Base-by-base conservation (phyloP, 2,329 filamentous ascomycete species). In the Paracamarosporium sp. region DNA sequence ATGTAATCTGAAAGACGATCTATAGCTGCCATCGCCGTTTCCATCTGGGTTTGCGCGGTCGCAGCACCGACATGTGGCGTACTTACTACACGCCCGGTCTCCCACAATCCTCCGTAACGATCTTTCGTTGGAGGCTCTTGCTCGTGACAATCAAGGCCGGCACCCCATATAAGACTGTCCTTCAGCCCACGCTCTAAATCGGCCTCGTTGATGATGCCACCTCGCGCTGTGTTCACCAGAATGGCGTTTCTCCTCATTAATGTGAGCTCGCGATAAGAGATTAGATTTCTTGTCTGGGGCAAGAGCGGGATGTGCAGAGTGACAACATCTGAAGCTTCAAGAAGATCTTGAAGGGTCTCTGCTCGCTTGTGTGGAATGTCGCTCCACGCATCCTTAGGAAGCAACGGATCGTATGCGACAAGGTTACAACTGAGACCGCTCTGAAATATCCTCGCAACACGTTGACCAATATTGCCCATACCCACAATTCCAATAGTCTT, bases 51-150 rank as follows among this genome's bases (percentile, higher is more conserved):
- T 52, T 75, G 67, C 4, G 62, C 64, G 1, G 81, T 83, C 0
- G 80, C 76, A 1, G 80, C 81, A 7, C 81, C 82, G 43, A 83
- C 59, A 70, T 85, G 83, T n/a, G 82, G 82, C 31, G 77, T 82
- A 22, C 82, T 69, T 1, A 83, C 74, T 51, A 86, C 64, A 54
- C 82, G 81, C 2, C 81, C 79, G 24, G 77, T 75, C 35, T 72
- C 68, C 15, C 70, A 73, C 8, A 79, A 74, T 7, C 80, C 60
- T 47, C 81, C 66, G 9, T 79, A 78, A 7, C 71, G 76, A 38
- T 64, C 67, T 31, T 71, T 74, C 0, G 74, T 78, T 8, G 76
- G 79, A 17, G 82, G 82, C 57, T 84, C 82, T 17, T 72, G 67
- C 38, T 74, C 72, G 51, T 82, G 81, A n/a, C 83, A 81, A 68